phyloP scores from a whole-genome alignment of 202 grass and related monocot genomes.

The Hordeum pubiflorum region DNA sequence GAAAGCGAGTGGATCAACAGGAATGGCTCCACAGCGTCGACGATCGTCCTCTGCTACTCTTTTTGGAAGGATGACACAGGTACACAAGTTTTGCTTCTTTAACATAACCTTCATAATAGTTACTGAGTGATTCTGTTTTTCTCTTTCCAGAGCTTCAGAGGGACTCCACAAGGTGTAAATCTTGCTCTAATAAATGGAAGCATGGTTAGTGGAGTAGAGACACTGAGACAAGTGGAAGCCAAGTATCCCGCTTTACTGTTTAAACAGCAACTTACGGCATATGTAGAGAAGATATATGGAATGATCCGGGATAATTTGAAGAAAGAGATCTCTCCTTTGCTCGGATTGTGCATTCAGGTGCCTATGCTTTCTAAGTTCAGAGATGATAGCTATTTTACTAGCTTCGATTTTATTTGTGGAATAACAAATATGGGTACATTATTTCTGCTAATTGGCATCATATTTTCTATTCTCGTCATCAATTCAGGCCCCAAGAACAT shows the following conservation, averaged over 20 bases:
- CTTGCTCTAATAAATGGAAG: conserved; percentile 79
- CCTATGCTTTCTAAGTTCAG: conserved; percentile 18
- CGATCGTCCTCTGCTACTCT: conserved; percentile 90
- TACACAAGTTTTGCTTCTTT: conserved; percentile 31
- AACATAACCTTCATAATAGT: conserved; percentile 16
- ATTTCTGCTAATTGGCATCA: background rate
- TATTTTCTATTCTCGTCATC: conserved; percentile 13
- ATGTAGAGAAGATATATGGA: conserved; percentile 99
- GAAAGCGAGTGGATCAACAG: conserved; percentile 87
- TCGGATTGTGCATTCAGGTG: conserved; percentile 97
- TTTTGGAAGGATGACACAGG: conserved; percentile 98
- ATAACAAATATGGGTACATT: conserved; percentile 11
- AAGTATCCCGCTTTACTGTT: conserved; percentile 97
- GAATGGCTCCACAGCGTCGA: conserved; percentile 83
- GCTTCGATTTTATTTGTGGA: conserved; percentile 2
- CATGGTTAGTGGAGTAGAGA: conserved; percentile 68
- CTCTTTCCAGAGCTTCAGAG: conserved; percentile 78
- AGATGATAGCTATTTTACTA: conserved; percentile 6
- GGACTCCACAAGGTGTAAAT: conserved; percentile 92
- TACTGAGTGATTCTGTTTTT: conserved; percentile 21
- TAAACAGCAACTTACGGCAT: conserved; percentile 94
- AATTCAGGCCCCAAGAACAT: conserved; percentile 80
- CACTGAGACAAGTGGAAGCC: conserved; percentile 85
- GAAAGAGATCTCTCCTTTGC: conserved; percentile 97
- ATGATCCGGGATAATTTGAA: conserved; percentile 99